Evolutionary conservation across 257 asterid genomes (phyloP).

Genomic region (Salvia miltiorrhiza): DNA sequence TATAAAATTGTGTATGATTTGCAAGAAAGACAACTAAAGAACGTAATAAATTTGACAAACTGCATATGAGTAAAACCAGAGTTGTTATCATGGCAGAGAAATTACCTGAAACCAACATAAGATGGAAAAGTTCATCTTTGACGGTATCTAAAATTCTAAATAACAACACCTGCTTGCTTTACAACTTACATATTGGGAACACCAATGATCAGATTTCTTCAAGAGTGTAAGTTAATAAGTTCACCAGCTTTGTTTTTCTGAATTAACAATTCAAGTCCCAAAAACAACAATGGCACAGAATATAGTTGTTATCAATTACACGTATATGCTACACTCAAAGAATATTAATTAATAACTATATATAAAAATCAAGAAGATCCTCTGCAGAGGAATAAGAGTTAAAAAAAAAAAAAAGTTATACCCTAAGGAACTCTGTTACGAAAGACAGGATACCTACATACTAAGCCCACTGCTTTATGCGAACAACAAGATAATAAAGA

Average conservation of each 20-base stretch:
- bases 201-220: too few relatives aligned
- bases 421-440: neutral
- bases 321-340: neutral
- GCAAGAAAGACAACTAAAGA: neutral
- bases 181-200: too few relatives aligned
- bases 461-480: neutral
- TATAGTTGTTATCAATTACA: neutral
- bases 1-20: neutral
- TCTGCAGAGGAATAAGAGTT: neutral
- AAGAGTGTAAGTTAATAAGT: too few relatives aligned
- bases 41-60: neutral
- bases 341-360: neutral
- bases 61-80: conserved; percentile 3
- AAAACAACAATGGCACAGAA: neutral
- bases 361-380: neutral
- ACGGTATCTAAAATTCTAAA: neutral
- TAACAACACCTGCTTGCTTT: neutral
- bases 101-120: conserved; percentile 4
- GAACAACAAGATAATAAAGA: conserved; percentile 8
- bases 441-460: neutral
- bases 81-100: conserved; percentile 7
- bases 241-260: neutral
- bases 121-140: neutral
- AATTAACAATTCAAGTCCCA: neutral
- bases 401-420: neutral